Percentiles rank a stretch among this genome's conserved stretches.
These are phyloP conservation scores for Candida argentea DNA, from an alignment of 805 yeast genomes.

Conservation along the genomic window DNA sequence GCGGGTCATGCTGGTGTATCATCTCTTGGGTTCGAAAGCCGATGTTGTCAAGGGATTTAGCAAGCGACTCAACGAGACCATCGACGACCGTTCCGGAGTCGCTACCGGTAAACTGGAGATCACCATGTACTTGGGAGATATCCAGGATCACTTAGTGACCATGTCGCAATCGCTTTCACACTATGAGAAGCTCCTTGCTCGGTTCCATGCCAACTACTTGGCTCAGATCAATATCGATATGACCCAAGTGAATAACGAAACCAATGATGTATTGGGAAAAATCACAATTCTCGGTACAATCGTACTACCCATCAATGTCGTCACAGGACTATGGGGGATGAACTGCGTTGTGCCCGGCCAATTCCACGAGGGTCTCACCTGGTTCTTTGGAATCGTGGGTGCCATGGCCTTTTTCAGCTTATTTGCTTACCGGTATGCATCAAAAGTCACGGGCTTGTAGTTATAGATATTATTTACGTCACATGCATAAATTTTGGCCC, in stretches of 20 bases:
- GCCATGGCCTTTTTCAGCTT: conserved; percentile 26
- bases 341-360: conserved; percentile 96
- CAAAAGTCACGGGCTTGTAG: conserved; percentile 28
- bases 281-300: conserved; percentile 91
- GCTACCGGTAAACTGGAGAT: conserved; percentile 42
- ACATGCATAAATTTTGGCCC: too few species aligned
- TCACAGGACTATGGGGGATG: conserved; percentile 99
- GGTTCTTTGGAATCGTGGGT: conserved; percentile 31
- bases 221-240: conserved; percentile 97
- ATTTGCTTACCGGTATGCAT: conserved; percentile 30
- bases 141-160: conserved; percentile 94
- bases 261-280: conserved; percentile 92
- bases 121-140: conserved; percentile 91
- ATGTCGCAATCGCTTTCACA: conserved; percentile 95
- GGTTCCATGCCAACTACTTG: conserved; percentile 92
- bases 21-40: conserved; percentile 85
- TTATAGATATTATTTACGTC: too few species aligned
- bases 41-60: conserved; percentile 97
- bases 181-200: conserved; percentile 84
- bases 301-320: conserved; percentile 87
- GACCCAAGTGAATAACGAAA: conserved; percentile 94
- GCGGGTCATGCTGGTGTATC: conserved; percentile 80
- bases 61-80: conserved; percentile 72
- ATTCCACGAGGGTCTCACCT: conserved; percentile 26
- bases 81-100: conserved; percentile 4